Base-by-base conservation (phyloP, 345 rosid species). In the Gossypium stocksii region DNA sequence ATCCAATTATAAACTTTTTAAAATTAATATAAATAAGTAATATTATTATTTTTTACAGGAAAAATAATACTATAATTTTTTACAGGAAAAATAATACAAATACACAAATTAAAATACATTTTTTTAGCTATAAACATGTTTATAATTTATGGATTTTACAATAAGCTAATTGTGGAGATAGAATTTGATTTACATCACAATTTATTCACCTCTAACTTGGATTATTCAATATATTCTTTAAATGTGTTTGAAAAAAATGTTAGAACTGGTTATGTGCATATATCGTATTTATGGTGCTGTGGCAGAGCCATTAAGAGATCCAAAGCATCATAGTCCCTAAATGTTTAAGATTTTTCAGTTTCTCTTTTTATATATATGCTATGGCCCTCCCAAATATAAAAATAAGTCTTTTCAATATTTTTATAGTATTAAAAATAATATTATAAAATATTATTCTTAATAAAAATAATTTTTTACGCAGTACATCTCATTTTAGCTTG, bases 231-330 rank as follows among this genome's bases (percentile, higher is more conserved):
- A 22, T 20, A 20, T 43, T 44, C 12, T 45, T 20, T 12, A 52
- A 70, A 70, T 70, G 45, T 17, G 45, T 27, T 51, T 70, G 49
- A 70, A 51, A 49, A 49, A 51, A 25, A 34, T 29, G 62, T 53
- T 70, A 8, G 3, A 70, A n/a, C 73, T 49, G 27, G 27, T 69
- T 70, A 70, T 46, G 48, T 70, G 9, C 43, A 68, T 27, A 3
- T 27, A 15, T 49, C 51, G 23, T 3, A 69, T 15, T 16, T 52
- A 69, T 15, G 51, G 19, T 69, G 20, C 16, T 27, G 0, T 51
- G 29, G 43, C 62, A 27, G 7, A 56, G 38, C 64, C 2, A 71
- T 38, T 48, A 29, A 52, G 73, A 17, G 53, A 70, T 16, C n/a
- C 10, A 5, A 29, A 2, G 43, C 1, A 17, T 2, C 41, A 34